phyloP scores from a whole-genome alignment of 164 flowering plant species.

The Magnolia sinica region DNA sequence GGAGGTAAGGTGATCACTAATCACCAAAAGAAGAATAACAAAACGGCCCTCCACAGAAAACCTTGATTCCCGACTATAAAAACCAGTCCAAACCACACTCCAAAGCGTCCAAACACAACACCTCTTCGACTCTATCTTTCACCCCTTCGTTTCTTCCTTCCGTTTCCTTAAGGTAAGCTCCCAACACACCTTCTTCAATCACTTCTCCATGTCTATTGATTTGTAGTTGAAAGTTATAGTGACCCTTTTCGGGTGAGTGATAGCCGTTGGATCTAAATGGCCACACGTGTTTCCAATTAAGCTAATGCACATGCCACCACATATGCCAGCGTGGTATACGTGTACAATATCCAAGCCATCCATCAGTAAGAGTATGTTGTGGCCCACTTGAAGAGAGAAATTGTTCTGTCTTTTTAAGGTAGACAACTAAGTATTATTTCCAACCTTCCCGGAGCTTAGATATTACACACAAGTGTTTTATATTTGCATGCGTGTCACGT shows the following conservation, averaged over 20 bases:
- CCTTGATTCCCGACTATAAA: constrained; percentile 49
- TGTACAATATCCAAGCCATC: too few relatives aligned
- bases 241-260: background rate
- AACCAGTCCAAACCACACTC: constrained; percentile 16
- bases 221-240: background rate
- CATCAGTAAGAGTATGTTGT: too few relatives aligned
- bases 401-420: too few relatives aligned
- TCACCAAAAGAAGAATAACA: constrained; percentile 26
- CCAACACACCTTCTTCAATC: background rate
- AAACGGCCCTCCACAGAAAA: constrained; percentile 44
- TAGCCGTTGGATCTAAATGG: too few relatives aligned
- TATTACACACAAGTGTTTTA: too few relatives aligned
- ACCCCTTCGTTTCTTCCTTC: background rate
- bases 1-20: constrained; percentile 26
- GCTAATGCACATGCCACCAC: too few relatives aligned
- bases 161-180: constrained; percentile 14
- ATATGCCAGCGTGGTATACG: too few relatives aligned
- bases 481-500: too few relatives aligned
- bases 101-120: background rate
- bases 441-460: too few relatives aligned
- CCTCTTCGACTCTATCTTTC: background rate
- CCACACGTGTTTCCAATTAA: too few relatives aligned
- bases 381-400: too few relatives aligned
- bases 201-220: background rate
- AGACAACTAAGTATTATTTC: too few relatives aligned